phyloP scores from a whole-genome alignment of 345 rosid species.

The Eucalyptus sp. region DNA sequence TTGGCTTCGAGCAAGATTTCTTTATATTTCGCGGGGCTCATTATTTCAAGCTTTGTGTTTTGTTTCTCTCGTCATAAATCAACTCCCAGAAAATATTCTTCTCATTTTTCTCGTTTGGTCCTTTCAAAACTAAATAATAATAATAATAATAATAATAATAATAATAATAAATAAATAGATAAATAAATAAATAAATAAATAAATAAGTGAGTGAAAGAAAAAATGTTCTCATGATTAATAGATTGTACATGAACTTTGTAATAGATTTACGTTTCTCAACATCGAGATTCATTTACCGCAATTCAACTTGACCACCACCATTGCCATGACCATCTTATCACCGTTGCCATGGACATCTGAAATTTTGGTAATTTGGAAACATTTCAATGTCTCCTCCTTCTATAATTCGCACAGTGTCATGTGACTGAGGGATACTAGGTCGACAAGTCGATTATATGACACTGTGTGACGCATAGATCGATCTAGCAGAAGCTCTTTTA shows the following conservation, averaged over 20 bases:
- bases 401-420: too few relatives aligned
- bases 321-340: background rate
- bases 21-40: background rate
- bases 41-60: background rate
- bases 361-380: background rate
- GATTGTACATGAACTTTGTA: background rate
- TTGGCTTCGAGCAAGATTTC: background rate
- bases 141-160: too few relatives aligned
- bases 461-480: too few relatives aligned
- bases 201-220: too few relatives aligned
- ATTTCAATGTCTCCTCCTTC: background rate
- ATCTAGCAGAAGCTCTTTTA: too few relatives aligned
- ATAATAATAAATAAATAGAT: too few relatives aligned
- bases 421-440: too few relatives aligned
- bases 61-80: background rate
- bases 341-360: rapidly evolving
- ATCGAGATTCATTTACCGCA: background rate
- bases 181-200: too few relatives aligned
- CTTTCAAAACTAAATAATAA: too few relatives aligned
- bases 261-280: background rate
- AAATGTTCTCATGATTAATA: background rate
- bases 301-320: background rate
- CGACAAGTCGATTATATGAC: too few relatives aligned
- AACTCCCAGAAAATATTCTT: background rate
- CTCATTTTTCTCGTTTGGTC: background rate